Percentiles rank a stretch among this genome's conserved stretches.
Evolutionary conservation across 140 eudicot species (phyloP).

Genomic region (Anethum foeniculum): DNA sequence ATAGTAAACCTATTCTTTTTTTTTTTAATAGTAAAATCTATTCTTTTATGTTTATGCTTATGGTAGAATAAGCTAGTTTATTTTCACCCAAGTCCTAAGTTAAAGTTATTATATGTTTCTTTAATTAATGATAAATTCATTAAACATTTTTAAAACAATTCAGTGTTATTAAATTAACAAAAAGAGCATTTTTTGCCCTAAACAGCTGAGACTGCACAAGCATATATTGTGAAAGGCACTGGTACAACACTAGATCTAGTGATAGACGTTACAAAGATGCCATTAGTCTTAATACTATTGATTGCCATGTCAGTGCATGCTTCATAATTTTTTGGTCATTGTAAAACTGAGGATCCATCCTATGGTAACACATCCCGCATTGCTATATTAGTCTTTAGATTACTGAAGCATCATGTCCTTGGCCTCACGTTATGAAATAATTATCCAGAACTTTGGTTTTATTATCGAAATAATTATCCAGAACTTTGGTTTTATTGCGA

Average conservation of each 20-base stretch:
- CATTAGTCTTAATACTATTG: background rate
- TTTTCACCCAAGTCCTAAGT: no score
- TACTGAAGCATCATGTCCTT: background rate
- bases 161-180: background rate
- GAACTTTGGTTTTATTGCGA: background rate
- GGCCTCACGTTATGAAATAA: background rate
- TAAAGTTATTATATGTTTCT: no score
- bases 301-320: background rate
- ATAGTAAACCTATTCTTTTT: no score
- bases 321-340: background rate
- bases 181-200: background rate
- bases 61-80: no score
- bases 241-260: background rate
- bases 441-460: background rate
- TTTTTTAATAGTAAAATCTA: no score
- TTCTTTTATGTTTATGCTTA: no score
- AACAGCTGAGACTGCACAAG: background rate
- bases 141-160: no score
- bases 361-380: background rate
- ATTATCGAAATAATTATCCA: background rate
- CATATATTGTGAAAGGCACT: background rate
- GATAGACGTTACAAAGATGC: background rate
- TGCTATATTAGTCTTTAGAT: background rate
- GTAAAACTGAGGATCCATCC: background rate
- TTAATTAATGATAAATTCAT: no score